Base-by-base conservation (phyloP, 352 stramenopile genomes). In the Pythium vanterpoolii region DNA sequence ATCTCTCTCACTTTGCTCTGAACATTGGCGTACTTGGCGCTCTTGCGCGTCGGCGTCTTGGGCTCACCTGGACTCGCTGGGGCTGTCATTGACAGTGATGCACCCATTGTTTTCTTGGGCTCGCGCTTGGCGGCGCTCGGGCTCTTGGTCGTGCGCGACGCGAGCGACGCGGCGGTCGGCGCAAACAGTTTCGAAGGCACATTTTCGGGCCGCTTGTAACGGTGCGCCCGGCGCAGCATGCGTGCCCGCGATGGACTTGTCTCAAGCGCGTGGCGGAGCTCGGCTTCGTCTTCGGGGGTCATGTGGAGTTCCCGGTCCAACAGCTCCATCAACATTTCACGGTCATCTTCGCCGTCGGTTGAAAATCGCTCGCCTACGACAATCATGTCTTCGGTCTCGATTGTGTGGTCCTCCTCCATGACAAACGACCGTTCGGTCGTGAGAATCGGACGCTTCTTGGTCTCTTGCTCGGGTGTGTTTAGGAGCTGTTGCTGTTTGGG, bases 381-480 rank as follows among this genome's bases (percentile, higher is more conserved):
- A 27, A 89, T 72, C 27, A 76, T 82, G 21, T 87, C 79, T 33
- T 86, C 77, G 1, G 72, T 79, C 49, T 86, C 69, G 38, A 89
- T 73, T 0, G 64, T 82, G 52, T 86, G 45, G 49, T 83, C 69
- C 18, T 80, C 68, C 27, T 86, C 77, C 54, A 89, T 85, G 3
- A 89, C 77, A 62, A 87, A 85, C 16, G 74, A 87, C 19, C 72
- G 68, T 34, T 89, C 79, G 5, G 77, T 89, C 52, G 74, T 87
- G n/a, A 89, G 65, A 46, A 89, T 86, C 23, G 68, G 63, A 13
- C 71, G 73, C 14, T 70, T 69, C 9, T 58, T 71, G 39, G 16
- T 62, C 46, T 44, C 59, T 57, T 52, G 49, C 21, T 53, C 62
- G 13, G 62, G 62, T 13, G 62, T 69, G 31, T 69, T 47, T 6